A percentile compares a stretch with the other conserved stretches of the same genome.
Conservation (phyloP, 1,139 yeast species). For the Geotrichum bryndzae region DNA sequence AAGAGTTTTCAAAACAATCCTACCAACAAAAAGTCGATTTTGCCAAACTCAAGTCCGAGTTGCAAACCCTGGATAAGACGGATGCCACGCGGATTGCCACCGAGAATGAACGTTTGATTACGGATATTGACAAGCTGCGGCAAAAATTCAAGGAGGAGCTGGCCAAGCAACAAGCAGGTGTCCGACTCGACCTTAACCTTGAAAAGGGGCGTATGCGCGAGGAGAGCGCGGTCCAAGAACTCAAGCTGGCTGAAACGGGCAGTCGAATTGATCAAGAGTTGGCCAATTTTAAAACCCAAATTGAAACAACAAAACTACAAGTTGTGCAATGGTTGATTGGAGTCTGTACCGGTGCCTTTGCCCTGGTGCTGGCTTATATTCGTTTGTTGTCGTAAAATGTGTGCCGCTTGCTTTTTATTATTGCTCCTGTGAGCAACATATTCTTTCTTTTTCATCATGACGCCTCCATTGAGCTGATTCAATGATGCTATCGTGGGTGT, state of each 20-base stretch:
- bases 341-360: constrained; percentile 96
- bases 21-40: constrained; percentile 96
- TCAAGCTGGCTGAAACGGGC: constrained; percentile 89
- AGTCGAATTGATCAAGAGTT: constrained; percentile 94
- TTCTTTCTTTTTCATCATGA: neutral
- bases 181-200: constrained; percentile 78
- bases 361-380: constrained; percentile 83
- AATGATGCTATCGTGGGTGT: too few species aligned
- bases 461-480: neutral
- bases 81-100: constrained; percentile 77
- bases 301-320: constrained; percentile 89
- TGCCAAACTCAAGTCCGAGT: constrained; percentile 86
- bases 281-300: constrained; percentile 89
- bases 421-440: neutral
- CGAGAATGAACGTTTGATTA: constrained; percentile 79
- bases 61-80: constrained; percentile 79
- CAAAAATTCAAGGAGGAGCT: constrained; percentile 86
- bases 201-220: constrained; percentile 95
- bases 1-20: constrained; percentile 72
- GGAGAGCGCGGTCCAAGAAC: constrained; percentile 85
- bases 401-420: neutral
- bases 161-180: constrained; percentile 85
- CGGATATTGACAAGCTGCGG: constrained; percentile 80
- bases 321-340: constrained; percentile 98
- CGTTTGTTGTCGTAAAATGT: constrained; percentile 60